Percentiles rank a stretch among this genome's conserved stretches.
Conservation (phyloP, 352 stramenopile genomes). For the Lagenidium sp. region DNA sequence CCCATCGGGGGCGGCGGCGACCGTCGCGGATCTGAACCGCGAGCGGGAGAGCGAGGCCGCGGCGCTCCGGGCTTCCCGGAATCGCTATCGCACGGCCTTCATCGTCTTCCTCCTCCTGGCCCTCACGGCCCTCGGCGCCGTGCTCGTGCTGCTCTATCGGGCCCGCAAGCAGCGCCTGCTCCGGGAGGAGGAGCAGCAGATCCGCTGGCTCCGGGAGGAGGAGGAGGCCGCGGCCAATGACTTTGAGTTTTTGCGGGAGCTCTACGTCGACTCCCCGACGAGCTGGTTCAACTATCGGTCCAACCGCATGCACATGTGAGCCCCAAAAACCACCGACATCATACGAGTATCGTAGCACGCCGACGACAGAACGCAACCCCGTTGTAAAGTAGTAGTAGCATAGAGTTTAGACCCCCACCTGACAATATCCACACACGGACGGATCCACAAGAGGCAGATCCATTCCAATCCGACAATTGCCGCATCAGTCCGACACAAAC, state of each 20-base stretch:
- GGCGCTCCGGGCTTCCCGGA: slow-evolving; percentile 2
- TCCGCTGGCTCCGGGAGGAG: slow-evolving; percentile 12
- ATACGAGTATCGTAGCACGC: too few species aligned
- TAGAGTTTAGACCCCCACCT: too few species aligned
- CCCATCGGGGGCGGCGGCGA: not conserved
- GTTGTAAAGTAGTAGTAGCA: too few species aligned
- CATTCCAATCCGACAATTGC: too few species aligned
- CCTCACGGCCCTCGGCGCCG: slow-evolving; percentile 2
- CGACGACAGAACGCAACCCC: too few species aligned
- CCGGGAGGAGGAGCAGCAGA: slow-evolving; percentile 9
- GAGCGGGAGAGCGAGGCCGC: not conserved
- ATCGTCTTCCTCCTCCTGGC: slow-evolving; percentile 11
- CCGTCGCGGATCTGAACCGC: not conserved
- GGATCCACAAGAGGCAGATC: too few species aligned
- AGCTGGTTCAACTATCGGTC: slow-evolving; percentile 19
- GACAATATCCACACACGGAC: too few species aligned
- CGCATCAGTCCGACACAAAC: too few species aligned
- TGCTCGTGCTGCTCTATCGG: slow-evolving; percentile 8
- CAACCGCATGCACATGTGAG: slow-evolving; percentile 15
- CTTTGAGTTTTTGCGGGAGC: slow-evolving; percentile 12
- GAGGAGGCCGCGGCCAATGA: slow-evolving; percentile 7
- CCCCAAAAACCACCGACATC: too few species aligned
- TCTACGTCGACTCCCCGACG: slow-evolving; percentile 15
- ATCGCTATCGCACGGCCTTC: slow-evolving; percentile 10
- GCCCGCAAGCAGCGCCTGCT: slow-evolving; percentile 3